phyloP scores from a whole-genome alignment of 2,329 filamentous ascomycete genomes.

The Daldinia eschscholtzii region DNA sequence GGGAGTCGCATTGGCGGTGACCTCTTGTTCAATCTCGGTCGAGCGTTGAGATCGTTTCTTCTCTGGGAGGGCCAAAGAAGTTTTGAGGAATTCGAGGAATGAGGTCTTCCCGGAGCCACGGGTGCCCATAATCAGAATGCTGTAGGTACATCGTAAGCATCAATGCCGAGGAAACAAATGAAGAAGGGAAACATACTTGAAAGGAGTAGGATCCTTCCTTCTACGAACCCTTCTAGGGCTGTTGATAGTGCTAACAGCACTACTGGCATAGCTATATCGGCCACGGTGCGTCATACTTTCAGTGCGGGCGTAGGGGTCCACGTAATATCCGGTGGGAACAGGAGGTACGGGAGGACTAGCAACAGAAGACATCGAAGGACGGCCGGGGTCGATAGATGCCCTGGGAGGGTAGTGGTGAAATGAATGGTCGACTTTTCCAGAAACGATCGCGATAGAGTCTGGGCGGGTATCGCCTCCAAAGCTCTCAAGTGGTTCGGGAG shows the following conservation, averaged over 20 bases:
- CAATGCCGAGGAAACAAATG: slow-evolving; percentile 6
- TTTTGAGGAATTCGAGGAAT: slow-evolving; percentile 95
- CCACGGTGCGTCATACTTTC: slow-evolving; percentile 98
- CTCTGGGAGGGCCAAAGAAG: slow-evolving; percentile 82
- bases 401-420: slow-evolving; percentile 56
- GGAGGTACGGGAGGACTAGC: slow-evolving; percentile 73
- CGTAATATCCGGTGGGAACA: slow-evolving; percentile 70
- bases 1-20: slow-evolving; percentile 64
- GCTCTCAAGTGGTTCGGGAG: slow-evolving; percentile 50
- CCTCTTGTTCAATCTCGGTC: slow-evolving; percentile 67
- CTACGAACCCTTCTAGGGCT: slow-evolving; percentile 91
- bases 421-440: slow-evolving; percentile 52
- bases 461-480: slow-evolving; percentile 54
- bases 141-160: slow-evolving; percentile 56
- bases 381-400: slow-evolving; percentile 66
- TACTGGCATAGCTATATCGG: slow-evolving; percentile 95
- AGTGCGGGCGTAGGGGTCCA: slow-evolving; percentile 83
- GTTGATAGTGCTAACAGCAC: slow-evolving; percentile 90
- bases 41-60: slow-evolving; percentile 75
- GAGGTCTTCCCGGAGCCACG: slow-evolving; percentile 93
- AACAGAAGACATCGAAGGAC: slow-evolving; percentile 57
- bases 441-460: slow-evolving; percentile 53
- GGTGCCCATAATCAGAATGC: slow-evolving; percentile 90
- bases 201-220: slow-evolving; percentile 96
- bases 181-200: slow-evolving; percentile 80